Evolutionary conservation across 306 rosid species (phyloP).

Genomic region (Morella rubra): DNA sequence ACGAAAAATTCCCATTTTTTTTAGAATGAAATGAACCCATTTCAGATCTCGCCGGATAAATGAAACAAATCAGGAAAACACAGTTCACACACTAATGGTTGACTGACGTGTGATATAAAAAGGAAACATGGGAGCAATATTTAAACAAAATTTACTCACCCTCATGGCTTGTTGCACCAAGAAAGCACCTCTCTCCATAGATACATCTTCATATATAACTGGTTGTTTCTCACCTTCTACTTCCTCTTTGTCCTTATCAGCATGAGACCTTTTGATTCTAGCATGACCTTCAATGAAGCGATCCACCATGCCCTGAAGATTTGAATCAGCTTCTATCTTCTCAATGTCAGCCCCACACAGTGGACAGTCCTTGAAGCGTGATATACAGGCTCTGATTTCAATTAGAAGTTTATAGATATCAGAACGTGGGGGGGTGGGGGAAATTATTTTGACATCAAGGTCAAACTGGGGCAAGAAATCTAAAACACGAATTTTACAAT

Average conservation of each 20-base stretch:
- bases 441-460: neutral
- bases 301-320: conserved; percentile 77
- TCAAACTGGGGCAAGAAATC: no score
- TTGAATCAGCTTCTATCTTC: conserved; percentile 70
- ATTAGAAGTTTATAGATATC: conserved; percentile 11
- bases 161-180: conserved; percentile 98
- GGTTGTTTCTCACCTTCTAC: conserved; percentile 50
- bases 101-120: no score
- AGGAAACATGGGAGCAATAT: conserved; percentile 1
- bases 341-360: conserved; percentile 88
- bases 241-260: conserved; percentile 52
- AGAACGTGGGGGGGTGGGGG: conserved; percentile 1
- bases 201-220: conserved; percentile 84
- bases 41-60: no score
- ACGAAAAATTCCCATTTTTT: no score
- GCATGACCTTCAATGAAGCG: conserved; percentile 98
- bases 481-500: neutral
- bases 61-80: no score
- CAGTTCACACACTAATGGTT: no score
- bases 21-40: no score
- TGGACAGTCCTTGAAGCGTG: conserved; percentile 54
- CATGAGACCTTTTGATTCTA: conserved; percentile 75
- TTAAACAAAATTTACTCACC: conserved; percentile 45
- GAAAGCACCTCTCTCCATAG: conserved; percentile 96
- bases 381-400: neutral